These are phyloP conservation scores for Heterobasidion irregulare DNA, from an alignment of 1,284 basidiomycete species.

Conservation along the genomic window DNA sequence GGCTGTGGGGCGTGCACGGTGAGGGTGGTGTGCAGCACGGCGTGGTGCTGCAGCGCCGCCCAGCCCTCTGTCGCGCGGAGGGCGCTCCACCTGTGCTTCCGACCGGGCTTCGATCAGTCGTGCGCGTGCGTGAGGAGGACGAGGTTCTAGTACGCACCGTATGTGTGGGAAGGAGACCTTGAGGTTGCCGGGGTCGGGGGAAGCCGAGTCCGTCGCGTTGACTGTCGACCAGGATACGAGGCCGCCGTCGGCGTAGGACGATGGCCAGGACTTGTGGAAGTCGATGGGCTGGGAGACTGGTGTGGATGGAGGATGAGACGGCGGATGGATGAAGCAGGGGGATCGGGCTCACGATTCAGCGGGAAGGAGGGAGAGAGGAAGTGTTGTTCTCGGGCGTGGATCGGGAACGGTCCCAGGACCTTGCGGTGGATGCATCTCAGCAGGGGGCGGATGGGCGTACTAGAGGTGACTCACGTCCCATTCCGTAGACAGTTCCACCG, in stretches of 20 bases:
- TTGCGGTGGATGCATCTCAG: not conserved
- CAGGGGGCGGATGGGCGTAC: not conserved
- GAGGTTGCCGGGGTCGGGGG: conserved; percentile 30
- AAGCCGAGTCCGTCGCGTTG: conserved; percentile 21
- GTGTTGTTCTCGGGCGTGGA: conserved; percentile 75
- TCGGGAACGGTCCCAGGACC: conserved; percentile 75
- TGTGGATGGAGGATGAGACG: not conserved
- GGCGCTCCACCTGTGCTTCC: conserved; percentile 44
- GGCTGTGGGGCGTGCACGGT: conserved; percentile 34
- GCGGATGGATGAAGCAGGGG: not conserved
- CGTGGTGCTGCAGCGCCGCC: conserved; percentile 72
- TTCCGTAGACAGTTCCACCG: conserved; percentile 1
- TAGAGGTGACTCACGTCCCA: conserved; percentile 23
- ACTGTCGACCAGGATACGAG: conserved; percentile 46
- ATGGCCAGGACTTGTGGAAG: conserved; percentile 42
- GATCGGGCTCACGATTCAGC: conserved; percentile 39
- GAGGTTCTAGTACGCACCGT: conserved; percentile 26
- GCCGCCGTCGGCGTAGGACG: conserved; percentile 58
- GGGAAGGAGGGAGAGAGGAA: conserved; percentile 70
- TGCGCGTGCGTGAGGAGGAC: not conserved
- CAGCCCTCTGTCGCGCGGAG: conserved; percentile 72
- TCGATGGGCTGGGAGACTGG: conserved; percentile 39
- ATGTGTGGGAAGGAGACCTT: conserved; percentile 54
- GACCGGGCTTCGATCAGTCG: not conserved
- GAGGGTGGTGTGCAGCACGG: conserved; percentile 53